Evolutionary conservation across 2,329 filamentous ascomycete species (phyloP).

Genomic region (Xylaria sp.): DNA sequence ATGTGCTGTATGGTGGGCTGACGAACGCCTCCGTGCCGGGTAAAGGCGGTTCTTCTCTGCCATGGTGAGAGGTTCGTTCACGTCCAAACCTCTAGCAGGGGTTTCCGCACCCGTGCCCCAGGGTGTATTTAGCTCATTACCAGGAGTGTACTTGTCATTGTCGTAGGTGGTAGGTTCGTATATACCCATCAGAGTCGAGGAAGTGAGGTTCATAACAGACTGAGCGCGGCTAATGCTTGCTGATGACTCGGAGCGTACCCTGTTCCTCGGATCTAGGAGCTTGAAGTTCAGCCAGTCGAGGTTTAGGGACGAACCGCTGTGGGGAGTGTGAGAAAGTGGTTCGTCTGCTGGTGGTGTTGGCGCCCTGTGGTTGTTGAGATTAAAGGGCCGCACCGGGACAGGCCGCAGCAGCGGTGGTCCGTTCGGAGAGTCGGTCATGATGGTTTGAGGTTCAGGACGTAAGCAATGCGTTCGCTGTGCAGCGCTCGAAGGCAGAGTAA

Average conservation of each 20-base stretch:
- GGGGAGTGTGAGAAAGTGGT: slow-evolving; percentile 53
- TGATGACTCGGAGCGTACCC: slow-evolving; percentile 46
- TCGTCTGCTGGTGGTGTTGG: slow-evolving; percentile 58
- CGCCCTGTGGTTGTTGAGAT: slow-evolving; percentile 63
- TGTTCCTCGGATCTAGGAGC: slow-evolving; percentile 44
- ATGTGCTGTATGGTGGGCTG: slow-evolving; percentile 46
- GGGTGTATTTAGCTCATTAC: slow-evolving; percentile 70
- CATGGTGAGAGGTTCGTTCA: slow-evolving; percentile 46
- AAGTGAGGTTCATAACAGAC: slow-evolving; percentile 86
- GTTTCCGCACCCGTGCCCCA: slow-evolving; percentile 84
- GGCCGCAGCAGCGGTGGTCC: slow-evolving; percentile 73
- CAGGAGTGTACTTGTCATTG: slow-evolving; percentile 54
- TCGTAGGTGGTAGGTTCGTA: slow-evolving; percentile 76
- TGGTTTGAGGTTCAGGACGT: slow-evolving; percentile 1
- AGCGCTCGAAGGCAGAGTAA: not conserved
- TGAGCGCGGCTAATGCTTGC: slow-evolving; percentile 72
- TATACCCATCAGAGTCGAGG: slow-evolving; percentile 90
- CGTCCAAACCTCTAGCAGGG: slow-evolving; percentile 61
- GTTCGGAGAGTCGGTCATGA: slow-evolving; percentile 48
- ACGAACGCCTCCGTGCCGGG: slow-evolving; percentile 53
- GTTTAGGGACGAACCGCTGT: slow-evolving; percentile 59
- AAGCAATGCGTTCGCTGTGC: not conserved
- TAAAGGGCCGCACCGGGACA: slow-evolving; percentile 77
- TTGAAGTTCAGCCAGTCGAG: slow-evolving; percentile 53
- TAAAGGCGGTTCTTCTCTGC: slow-evolving; percentile 47